phyloP scores from a whole-genome alignment of 305 asterid genomes.

The Andrographis paniculata region DNA sequence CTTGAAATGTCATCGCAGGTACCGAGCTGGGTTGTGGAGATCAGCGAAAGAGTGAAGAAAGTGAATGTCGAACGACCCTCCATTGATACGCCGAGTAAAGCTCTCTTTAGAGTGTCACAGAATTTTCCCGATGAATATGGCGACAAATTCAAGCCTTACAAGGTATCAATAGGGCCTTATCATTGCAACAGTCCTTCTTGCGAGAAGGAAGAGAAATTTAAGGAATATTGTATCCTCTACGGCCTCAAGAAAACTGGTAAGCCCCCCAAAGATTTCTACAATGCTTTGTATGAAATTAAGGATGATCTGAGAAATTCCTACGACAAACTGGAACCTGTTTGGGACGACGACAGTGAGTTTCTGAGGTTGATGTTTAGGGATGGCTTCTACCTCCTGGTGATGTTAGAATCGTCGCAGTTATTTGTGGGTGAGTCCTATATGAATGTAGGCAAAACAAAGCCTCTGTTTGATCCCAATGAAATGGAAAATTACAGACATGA shows the following conservation, averaged over 20 bases:
- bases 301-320: not conserved
- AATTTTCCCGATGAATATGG: not conserved
- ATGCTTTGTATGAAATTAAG: not conserved
- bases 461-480: not conserved
- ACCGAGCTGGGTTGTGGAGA: too few relatives aligned
- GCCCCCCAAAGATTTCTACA: not conserved
- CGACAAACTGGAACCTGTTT: not conserved
- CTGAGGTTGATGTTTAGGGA: not conserved
- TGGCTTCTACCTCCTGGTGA: conserved; percentile 1
- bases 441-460: not conserved
- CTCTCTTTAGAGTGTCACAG: not conserved
- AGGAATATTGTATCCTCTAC: not conserved
- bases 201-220: not conserved
- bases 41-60: too few relatives aligned
- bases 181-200: not conserved
- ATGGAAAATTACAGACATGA: not conserved
- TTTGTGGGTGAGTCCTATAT: too few relatives aligned
- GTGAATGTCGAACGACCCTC: too few relatives aligned
- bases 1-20: too few relatives aligned
- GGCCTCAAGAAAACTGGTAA: not conserved
- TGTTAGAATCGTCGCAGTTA: not conserved
- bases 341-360: not conserved
- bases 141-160: conserved; percentile 18
- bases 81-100: not conserved
- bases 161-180: conserved; percentile 11